Conservation (phyloP, 306 rosid species). For the Cucumis melo region DNA sequence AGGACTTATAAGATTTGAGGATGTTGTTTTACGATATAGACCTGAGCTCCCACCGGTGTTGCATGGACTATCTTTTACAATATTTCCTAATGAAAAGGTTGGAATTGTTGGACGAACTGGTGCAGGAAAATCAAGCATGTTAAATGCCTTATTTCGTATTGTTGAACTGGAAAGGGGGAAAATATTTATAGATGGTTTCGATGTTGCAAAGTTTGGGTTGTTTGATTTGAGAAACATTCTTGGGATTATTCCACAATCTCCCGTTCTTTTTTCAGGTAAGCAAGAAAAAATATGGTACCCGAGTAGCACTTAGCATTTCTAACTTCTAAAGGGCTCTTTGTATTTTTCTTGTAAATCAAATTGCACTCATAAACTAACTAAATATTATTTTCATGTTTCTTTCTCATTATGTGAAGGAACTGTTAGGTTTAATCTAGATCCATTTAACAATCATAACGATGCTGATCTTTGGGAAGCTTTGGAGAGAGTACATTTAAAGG, state of each 20-base stretch:
- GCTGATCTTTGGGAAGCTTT: slow-evolving; percentile 47
- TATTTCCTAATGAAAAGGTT: slow-evolving; percentile 30
- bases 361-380: not conserved
- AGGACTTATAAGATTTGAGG: slow-evolving; percentile 27
- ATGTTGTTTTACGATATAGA: slow-evolving; percentile 32
- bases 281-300: not conserved
- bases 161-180: slow-evolving; percentile 37
- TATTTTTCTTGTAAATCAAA: not conserved
- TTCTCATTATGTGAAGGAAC: slow-evolving; percentile 20
- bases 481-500: slow-evolving; percentile 39
- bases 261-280: slow-evolving; percentile 36
- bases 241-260: slow-evolving; percentile 38
- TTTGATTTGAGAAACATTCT: slow-evolving; percentile 31
- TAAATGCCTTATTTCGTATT: slow-evolving; percentile 35
- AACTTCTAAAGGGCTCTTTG: not conserved
- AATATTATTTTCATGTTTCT: not conserved
- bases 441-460: slow-evolving; percentile 38
- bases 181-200: slow-evolving; percentile 28
- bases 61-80: slow-evolving; percentile 28
- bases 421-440: slow-evolving; percentile 49
- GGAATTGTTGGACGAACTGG: slow-evolving; percentile 46
- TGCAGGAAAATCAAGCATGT: slow-evolving; percentile 40
- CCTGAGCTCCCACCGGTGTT: slow-evolving; percentile 36
- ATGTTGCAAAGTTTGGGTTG: slow-evolving; percentile 27
- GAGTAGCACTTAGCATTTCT: not conserved